Base-by-base conservation (phyloP, 2,329 filamentous ascomycete genomes). In the Lasiodiplodia gonubiensis region DNA sequence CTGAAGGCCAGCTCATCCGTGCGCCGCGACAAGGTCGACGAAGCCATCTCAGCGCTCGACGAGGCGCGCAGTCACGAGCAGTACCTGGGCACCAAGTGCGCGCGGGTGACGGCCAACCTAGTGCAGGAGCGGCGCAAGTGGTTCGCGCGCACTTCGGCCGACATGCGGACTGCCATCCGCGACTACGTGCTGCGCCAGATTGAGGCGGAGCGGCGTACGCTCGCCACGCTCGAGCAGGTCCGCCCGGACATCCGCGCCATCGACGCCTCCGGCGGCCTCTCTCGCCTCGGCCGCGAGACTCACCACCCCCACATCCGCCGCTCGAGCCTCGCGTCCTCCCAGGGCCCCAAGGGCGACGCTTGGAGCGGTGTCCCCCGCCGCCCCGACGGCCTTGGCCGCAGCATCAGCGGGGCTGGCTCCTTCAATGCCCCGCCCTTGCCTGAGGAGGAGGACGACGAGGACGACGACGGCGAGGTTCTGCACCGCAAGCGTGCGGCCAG, bases 341-440 rank as follows among this genome's bases (percentile, higher is more conserved):
- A 99, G 80, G 95, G 95, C 0, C 94, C 95, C 60, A 97, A 97
- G 82, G 95, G 95, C n/a, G 95, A 99, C 79, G 91, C 95, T 18
- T 99, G 95, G 95, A 97, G 93, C 74, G 95, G 95, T 68, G 93
- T 97, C 33, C 92, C 94, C 42, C 87, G 95, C 69, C 87, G 92
- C 66, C 89, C 90, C 35, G 78, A 97, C 73, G 90, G 89, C n/a
- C 80, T 93, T 67, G 90, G 87, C 74, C 86, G 93, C 73, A 94
- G 90, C 76, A 85, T 94, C 71, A 93, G 91, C 67, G 52, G 52
- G 7, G 39, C 42, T 14, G 89, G 90, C 57, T 91, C 88, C 75
- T 86, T 92, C 70, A 83, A 69, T 51, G 75, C 72, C 39, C 75
- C 86, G n/a, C 85, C 86, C 33, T 81, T 89, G 11, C 82, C 85